Base-by-base conservation (phyloP, 129 eudicot species). In the Apium graveolens region DNA sequence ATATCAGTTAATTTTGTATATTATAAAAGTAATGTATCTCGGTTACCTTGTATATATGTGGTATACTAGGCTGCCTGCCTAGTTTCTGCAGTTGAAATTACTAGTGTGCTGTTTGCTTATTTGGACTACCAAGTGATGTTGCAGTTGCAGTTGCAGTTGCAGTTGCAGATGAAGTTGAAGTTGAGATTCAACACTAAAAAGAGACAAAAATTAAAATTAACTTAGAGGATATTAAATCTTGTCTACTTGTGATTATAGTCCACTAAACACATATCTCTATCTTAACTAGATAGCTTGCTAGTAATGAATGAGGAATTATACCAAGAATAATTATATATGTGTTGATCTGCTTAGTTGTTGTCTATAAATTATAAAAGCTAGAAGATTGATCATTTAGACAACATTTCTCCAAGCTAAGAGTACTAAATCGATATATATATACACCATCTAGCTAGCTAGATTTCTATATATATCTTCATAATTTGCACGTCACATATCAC, bases 71-170 rank as follows among this genome's bases (percentile, higher is more conserved):
- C 34, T n/a, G 68, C 29, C 68, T n/a, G 68, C 68, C 68, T 60
- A 60, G 68, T 60, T 60, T 60, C 32, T 60, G 68, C 68, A 2
- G 68, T 60, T 60, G 68, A 9, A n/a, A 26, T 57, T 8, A 57
- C 65, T 57, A 20, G 13, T 24, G 32, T 60, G 68, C 5, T 60
- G 34, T n/a, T n/a, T n/a, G 14, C 68, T 60, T 26, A 26, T 60
- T 11, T 60, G 34, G 68, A 10, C 68, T 57, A 26, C 1, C 26
- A 10, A 0, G 12, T 60, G 32, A 24, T 57, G 66, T 55, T n/a
- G 68, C 68, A 60, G 68, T 60, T 49, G 57, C 57, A 49, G 16
- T 44, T n/a, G n/a, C n/a, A n/a, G 66, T 55, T n/a, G 68, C 68
- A 60, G 68, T 60, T 49, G 57, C 57, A 49, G 16, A n/a, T n/a